A percentile compares a stretch with the other conserved stretches of the same genome.
These are phyloP conservation scores for Saccharum officinarum DNA, from an alignment of 176 grass and related monocot species.

Conservation along the genomic window DNA sequence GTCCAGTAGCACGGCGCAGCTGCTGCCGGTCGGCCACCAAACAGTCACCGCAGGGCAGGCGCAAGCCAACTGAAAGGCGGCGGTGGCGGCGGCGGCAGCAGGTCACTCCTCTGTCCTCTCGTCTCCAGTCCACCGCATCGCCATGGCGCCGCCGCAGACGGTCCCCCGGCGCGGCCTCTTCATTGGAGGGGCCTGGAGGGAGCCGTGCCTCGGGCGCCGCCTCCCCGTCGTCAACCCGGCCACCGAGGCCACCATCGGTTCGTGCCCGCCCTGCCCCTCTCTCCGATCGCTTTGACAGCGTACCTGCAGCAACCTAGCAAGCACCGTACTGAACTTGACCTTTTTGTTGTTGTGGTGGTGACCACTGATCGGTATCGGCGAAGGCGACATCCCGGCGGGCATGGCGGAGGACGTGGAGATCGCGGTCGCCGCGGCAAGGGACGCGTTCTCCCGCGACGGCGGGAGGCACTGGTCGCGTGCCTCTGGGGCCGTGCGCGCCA, in stretches of 20 bases:
- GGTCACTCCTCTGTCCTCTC: background rate
- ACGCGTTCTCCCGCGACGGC: constrained; percentile 57
- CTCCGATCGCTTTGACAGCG: background rate
- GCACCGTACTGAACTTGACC: constrained; percentile 2
- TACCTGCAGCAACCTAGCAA: background rate
- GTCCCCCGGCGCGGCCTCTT: constrained; percentile 78
- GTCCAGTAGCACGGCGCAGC: background rate
- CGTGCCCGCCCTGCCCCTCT: background rate
- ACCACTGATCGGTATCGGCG: background rate
- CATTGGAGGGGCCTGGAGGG: constrained; percentile 86
- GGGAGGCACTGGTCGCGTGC: constrained; percentile 75
- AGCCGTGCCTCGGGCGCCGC: constrained; percentile 57
- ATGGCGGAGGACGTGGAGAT: constrained; percentile 95
- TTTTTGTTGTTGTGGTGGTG: background rate
- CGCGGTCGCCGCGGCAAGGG: constrained; percentile 75
- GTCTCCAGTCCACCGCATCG: background rate
- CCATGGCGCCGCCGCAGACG: constrained; percentile 32
- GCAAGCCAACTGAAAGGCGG: background rate
- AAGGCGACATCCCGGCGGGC: constrained; percentile 85
- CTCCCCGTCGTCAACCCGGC: constrained; percentile 87
- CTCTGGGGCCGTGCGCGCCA: constrained; percentile 55
- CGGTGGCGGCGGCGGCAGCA: background rate
- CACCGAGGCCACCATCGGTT: constrained; percentile 78
- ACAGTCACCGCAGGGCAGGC: background rate
- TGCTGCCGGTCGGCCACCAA: background rate